Conservation (phyloP, 805 yeast genomes). For the Yamadazyma olivae region DNA sequence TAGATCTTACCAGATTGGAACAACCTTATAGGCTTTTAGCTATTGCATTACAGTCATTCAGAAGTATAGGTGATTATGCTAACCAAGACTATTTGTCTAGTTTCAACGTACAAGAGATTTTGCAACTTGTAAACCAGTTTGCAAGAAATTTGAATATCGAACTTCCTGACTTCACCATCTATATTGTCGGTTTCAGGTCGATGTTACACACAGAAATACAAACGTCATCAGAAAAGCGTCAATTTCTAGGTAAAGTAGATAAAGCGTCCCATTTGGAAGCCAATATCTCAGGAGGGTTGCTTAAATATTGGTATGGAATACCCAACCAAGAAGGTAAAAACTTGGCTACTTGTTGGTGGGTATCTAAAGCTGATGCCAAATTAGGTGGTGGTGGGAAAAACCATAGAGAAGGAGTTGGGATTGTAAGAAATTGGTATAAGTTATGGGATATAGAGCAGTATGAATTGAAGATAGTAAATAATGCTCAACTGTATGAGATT, state of each 20-base stretch:
- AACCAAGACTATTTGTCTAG: conserved; percentile 18
- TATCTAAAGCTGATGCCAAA: conserved; percentile 22
- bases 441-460: conserved; percentile 37
- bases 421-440: conserved; percentile 29
- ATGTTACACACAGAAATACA: conserved; percentile 23
- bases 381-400: conserved; percentile 31
- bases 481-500: too few species aligned
- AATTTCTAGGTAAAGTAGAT: conserved; percentile 25
- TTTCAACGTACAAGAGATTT: conserved; percentile 25
- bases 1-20: conserved; percentile 20
- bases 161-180: conserved; percentile 17
- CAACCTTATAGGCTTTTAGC: conserved; percentile 21
- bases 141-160: conserved; percentile 8
- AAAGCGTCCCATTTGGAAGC: conserved; percentile 33
- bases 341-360: conserved; percentile 41
- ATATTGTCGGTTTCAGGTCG: conserved; percentile 34
- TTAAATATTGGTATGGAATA: conserved; percentile 39
- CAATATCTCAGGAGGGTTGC: conserved; percentile 31
- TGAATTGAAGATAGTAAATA: conserved; percentile 1
- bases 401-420: conserved; percentile 28
- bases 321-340: conserved; percentile 33
- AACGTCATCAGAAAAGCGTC: conserved; percentile 20
- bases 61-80: conserved; percentile 20
- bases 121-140: conserved; percentile 10
- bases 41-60: conserved; percentile 27